Evolutionary conservation across 495 filamentous ascomycete genomes (phyloP), one percentile per base, ranked within the genome.

Genomic region (Podospora pseudocomata): DNA sequence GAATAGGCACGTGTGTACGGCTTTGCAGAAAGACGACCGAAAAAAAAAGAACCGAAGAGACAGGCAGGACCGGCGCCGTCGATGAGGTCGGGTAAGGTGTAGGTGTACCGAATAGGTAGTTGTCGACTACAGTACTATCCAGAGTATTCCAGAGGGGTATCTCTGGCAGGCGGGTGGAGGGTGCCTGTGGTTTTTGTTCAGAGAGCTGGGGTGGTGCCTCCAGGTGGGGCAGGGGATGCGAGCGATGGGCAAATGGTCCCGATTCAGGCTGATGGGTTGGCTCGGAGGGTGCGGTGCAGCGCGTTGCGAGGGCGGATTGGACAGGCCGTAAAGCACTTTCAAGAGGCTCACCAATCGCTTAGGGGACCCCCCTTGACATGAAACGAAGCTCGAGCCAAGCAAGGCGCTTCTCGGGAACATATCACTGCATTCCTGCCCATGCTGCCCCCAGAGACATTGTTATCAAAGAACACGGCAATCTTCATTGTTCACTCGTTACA

Each of bases 311-410:
- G 67, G 74, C 65, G 65, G 72, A 71, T 71, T 72, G 70, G 71
- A 34, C 66, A 60, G 70, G 63, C 73, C 60, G 34, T 23, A 20
- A 58, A 19, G 55, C n/a, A 26, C 55, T 58, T 2, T n/a, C 6
- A 26, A 58, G 55, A 58, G 55, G 66, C 60, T 74, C 67, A 66
- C 74, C 74, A 73, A 77, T 77, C 74, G 69, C 67, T 68, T 61
- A 27, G 54, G 58, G 26, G 13, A 27, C 26, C 49, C 66, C 68
- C 68, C 70, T 58, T 69, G 69, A 72, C 49, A 74, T 77, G 73
- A 75, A 77, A 77, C 73, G 54, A 60, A 72, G 73, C 75, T 72
- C 72, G 67, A 68, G 63, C 72, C 73, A 75, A 54, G 20, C 49
- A 27, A 54, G 68, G 75, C 75, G 75, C 75, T 75, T 75, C 68